These are phyloP conservation scores for Cucurbita ficifolia DNA, from an alignment of 306 rosid genomes.

Conservation along the genomic window DNA sequence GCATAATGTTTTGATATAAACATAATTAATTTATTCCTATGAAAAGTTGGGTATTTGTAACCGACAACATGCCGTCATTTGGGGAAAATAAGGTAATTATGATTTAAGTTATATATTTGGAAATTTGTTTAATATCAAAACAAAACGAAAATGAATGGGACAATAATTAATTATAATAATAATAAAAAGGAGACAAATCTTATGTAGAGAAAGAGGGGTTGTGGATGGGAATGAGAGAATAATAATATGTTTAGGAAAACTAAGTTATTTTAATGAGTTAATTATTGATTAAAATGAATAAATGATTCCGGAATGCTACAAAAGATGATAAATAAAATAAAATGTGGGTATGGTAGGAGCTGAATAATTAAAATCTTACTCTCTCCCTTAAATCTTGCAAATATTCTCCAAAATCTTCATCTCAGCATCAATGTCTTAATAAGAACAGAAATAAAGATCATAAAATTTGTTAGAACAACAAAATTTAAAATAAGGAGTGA, in stretches of 20 bases:
- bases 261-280: not conserved
- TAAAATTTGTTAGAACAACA: not conserved
- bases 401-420: conserved; percentile 33
- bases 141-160: too few species aligned
- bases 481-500: too few species aligned
- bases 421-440: conserved; percentile 18
- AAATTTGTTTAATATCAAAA: not conserved
- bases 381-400: conserved; percentile 15
- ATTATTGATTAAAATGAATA: not conserved
- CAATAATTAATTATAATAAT: too few species aligned
- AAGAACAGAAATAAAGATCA: conserved; percentile 17
- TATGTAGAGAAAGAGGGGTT: not conserved
- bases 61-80: too few species aligned
- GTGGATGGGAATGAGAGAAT: not conserved
- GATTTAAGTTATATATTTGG: too few species aligned
- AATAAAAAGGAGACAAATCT: not conserved
- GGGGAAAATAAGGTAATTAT: too few species aligned
- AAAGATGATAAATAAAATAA: not conserved
- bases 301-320: not conserved
- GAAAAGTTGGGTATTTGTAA: too few species aligned
- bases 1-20: not conserved
- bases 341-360: not conserved
- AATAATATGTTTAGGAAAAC: not conserved
- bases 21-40: not conserved
- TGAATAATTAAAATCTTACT: not conserved